These are phyloP conservation scores for Luffa aegyptiaca DNA, from an alignment of 306 rosid species.

Conservation along the genomic window DNA sequence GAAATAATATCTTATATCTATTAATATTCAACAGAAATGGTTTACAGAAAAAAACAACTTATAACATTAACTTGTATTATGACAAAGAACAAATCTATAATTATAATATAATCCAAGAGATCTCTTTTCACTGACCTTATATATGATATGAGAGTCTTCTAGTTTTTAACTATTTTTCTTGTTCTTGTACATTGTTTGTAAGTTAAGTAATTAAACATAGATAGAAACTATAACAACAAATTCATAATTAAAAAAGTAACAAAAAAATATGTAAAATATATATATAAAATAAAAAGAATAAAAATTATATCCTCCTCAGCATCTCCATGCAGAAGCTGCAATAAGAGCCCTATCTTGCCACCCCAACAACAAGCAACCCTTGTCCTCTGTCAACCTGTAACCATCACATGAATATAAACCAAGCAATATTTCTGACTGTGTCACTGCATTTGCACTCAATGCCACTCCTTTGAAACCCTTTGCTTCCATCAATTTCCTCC, in stretches of 20 bases:
- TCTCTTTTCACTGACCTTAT: background rate
- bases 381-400: conserved; percentile 71
- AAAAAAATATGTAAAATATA: background rate
- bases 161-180: conserved; percentile 1
- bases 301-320: conserved; percentile 20
- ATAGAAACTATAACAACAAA: conserved; percentile 1
- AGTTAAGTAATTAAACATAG: background rate
- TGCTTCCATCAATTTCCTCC: conserved; percentile 89
- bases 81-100: background rate
- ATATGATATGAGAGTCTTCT: background rate
- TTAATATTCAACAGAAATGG: background rate
- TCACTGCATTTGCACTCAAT: conserved; percentile 76
- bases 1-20: background rate
- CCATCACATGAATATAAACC: conserved; percentile 82
- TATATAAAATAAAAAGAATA: background rate
- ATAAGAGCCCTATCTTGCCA: conserved; percentile 75
- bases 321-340: conserved; percentile 94
- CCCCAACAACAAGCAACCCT: conserved; percentile 75
- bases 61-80: background rate
- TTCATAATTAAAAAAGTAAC: background rate
- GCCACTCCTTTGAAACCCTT: conserved; percentile 68
- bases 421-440: conserved; percentile 73
- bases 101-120: background rate
- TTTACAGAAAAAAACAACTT: background rate
- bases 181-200: conserved; percentile 6